A percentile compares a stretch with the other conserved stretches of the same genome.
Evolutionary conservation across 257 asterid species (phyloP).

Genomic region (Primulina tabacum): DNA sequence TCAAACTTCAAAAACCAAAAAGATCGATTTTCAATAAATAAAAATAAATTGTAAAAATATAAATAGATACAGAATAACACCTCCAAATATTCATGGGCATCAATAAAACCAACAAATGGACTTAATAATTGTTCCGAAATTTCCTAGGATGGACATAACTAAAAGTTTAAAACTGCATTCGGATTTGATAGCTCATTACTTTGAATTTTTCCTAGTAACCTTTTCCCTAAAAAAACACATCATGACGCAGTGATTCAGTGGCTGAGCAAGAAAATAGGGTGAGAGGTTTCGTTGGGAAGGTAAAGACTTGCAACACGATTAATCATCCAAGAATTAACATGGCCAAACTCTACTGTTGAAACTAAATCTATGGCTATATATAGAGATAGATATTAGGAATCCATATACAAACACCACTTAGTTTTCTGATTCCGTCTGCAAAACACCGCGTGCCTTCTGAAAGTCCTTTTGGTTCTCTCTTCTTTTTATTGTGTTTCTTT

Average conservation of each 20-base stretch:
- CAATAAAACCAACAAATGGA: too few species aligned
- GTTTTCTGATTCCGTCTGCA: conserved; percentile 11
- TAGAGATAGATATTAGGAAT: neutral
- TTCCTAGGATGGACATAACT: neutral
- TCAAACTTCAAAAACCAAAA: too few species aligned
- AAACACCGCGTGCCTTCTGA: conserved; percentile 32
- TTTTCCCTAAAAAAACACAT: too few species aligned
- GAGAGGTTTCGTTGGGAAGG: neutral
- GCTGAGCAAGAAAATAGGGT: neutral
- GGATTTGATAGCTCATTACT: too few species aligned
- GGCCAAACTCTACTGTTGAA: neutral
- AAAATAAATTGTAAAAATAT: too few species aligned
- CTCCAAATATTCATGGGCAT: neutral
- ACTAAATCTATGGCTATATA: neutral
- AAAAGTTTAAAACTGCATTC: too few species aligned
- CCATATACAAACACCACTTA: neutral
- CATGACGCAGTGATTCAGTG: neutral
- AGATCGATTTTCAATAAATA: too few species aligned
- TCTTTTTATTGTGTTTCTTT: neutral
- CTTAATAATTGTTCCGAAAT: too few species aligned
- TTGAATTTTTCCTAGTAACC: too few species aligned
- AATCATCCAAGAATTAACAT: neutral
- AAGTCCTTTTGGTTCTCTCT: neutral
- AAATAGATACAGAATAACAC: neutral
- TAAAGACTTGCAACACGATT: neutral